Percentiles rank a stretch among this genome's conserved stretches.
These are phyloP conservation scores for Pyracantha coccinea DNA, from an alignment of 331 rosid genomes.

Conservation along the genomic window DNA sequence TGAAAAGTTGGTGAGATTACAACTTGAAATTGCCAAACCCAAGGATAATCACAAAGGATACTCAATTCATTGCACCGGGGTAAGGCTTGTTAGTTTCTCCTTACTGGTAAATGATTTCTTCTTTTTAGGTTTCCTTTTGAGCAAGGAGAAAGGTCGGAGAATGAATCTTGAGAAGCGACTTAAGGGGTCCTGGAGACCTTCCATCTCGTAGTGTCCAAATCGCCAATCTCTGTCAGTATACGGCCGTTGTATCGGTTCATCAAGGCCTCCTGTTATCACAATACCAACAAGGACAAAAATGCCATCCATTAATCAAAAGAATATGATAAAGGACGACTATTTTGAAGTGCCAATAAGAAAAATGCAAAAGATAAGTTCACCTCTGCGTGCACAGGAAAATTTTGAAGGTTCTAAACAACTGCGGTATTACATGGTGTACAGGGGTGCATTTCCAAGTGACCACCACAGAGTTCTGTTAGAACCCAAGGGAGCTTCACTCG, in stretches of 20 bases:
- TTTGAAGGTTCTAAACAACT: background rate
- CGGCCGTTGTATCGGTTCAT: constrained; percentile 72
- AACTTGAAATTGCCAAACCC: background rate
- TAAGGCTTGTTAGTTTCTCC: background rate
- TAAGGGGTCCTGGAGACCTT: constrained; percentile 78
- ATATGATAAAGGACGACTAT: background rate
- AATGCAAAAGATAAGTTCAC: background rate
- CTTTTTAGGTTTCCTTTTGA: constrained; percentile 29
- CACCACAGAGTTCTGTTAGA: no score
- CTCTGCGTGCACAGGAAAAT: background rate
- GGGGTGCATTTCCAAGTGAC: background rate
- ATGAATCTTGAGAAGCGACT: constrained; percentile 57
- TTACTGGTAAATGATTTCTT: background rate
- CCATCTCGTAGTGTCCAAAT: constrained; percentile 94
- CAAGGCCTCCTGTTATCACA: constrained; percentile 66
- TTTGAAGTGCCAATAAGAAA: no score
- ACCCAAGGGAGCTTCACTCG: no score
- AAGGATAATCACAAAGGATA: background rate
- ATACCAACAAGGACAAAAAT: background rate
- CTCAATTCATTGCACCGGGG: constrained; percentile 6
- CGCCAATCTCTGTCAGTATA: constrained; percentile 82
- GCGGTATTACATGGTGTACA: background rate
- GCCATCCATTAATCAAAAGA: background rate
- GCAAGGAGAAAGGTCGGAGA: constrained; percentile 34
- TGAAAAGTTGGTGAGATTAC: background rate